Conservation (phyloP, 352 stramenopile genomes). For the Thalassiosira sp. region DNA sequence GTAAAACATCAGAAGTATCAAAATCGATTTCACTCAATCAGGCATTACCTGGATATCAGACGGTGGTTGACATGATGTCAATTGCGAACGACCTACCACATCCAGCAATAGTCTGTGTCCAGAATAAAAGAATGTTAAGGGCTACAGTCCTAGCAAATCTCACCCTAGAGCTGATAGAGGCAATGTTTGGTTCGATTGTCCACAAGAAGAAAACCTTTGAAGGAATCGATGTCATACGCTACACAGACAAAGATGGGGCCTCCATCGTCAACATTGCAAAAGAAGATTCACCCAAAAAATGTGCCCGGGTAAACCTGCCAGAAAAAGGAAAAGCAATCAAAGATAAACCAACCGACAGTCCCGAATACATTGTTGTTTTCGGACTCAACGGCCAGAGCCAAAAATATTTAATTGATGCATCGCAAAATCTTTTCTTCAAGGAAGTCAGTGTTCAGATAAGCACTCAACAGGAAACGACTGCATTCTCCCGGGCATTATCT, state of each 20-base stretch:
- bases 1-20: constrained; percentile 9
- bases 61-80: constrained; percentile 56
- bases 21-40: constrained; percentile 44
- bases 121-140: constrained; percentile 46
- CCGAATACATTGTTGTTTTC: constrained; percentile 75
- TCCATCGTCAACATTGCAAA: constrained; percentile 45
- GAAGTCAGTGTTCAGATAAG: constrained; percentile 18
- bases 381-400: constrained; percentile 39
- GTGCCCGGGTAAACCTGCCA: constrained; percentile 27
- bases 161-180: constrained; percentile 67
- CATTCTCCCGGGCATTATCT: constrained; percentile 40
- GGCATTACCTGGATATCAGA: constrained; percentile 52
- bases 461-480: constrained; percentile 18
- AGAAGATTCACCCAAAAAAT: constrained; percentile 20
- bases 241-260: constrained; percentile 12
- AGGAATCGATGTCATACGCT: constrained; percentile 47
- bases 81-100: constrained; percentile 59
- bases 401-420: constrained; percentile 8
- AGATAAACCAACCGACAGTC: constrained; percentile 70
- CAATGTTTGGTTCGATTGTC: constrained; percentile 43
- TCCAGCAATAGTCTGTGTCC: constrained; percentile 55
- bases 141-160: constrained; percentile 58
- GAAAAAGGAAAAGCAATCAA: constrained; percentile 31
- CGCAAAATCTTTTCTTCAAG: constrained; percentile 54
- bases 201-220: constrained; percentile 36